Base-by-base conservation (phyloP, 495 filamentous ascomycete species). In the Chlorociboria aeruginascens region DNA sequence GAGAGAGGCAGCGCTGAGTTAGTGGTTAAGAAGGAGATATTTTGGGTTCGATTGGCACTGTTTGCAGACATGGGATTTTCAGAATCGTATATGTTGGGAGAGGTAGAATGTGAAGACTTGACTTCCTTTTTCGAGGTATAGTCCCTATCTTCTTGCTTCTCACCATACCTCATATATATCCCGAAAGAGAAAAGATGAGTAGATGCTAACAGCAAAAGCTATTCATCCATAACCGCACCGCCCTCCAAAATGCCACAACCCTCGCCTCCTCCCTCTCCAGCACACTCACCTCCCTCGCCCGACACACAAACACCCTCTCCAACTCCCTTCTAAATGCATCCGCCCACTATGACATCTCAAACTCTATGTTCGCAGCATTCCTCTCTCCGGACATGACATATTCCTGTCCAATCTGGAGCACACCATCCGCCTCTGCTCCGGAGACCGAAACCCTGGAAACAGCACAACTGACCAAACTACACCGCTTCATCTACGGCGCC, bases 351-450 rank as follows among this genome's bases (percentile, higher is more conserved):
- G 82, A 87, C 59, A 82, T 85, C 46, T 78, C 76, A 53, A 86
- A 87, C 59, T 72, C 75, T 20, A 79, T 86, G 69, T 86, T 87
- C 51, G 70, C 78, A 7, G 77, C 81, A 2, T 86, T 86, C 46
- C 67, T 87, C 20, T 85, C 81, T 0, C 62, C 70, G 3, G 83
- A 86, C 51, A 83, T 87, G 79, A 86, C 82, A 9, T 87, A 86
- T 55, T 83, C 79, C 2, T 85, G 82, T 52, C 78, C 81, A 0
- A 81, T 85, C 42, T 85, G 81, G 79, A 66, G 66, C 25, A 61
- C 63, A 3, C 49, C 54, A 50, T 57, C 20, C 20, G 33, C 62
- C 43, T 45, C 62, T 9, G 49, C 57, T 39, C 51, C 57, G 40
- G 46, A 52, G 2, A 61, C 68, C 37, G 78, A 86, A 51, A 68